Evolutionary conservation across 495 filamentous ascomycete species (phyloP), one percentile per base, ranked within the genome.

Genomic region (Xylaria castorea): DNA sequence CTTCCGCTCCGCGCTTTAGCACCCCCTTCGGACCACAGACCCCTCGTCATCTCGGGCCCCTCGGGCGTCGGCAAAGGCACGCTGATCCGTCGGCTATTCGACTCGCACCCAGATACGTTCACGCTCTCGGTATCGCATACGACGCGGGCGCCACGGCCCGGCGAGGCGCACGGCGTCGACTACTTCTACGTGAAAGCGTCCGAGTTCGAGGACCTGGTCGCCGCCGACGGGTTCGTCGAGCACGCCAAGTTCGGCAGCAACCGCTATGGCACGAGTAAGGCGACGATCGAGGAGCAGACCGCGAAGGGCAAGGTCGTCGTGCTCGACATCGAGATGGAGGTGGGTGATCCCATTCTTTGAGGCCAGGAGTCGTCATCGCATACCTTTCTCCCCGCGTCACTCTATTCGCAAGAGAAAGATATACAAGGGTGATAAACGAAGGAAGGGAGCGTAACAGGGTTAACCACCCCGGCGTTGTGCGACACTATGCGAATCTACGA

Each of bases 321-420:
- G 36, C 81, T 94, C 72, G 92, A 99, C 81, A 99, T 98, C 79
- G 96, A 98, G 86, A 95, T 97, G 91, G 94, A 97, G 90, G 78
- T 78, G 61, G 68, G 74, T 89, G 75, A 44, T 58, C 64, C 30
- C 38, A 32, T 46, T 16, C 16, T 12, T 18, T 9, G 53, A 14
- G 18, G 5, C 34, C 20, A 11, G n/a, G n/a, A 38, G 16, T 40
- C 11, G n/a, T 18, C 51, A 11, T 44, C 48, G 3, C 25, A 66
- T 1, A 14, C n/a, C 36, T 12, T 42, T 18, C n/a, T 6, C n/a
- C n/a, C 20, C 5, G 53, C 38, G 27, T 55, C 60, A 20, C 25
- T 48, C 42, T 16, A 18, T 14, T 48, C 18, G 46, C 11, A 32
- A 44, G 6, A 44, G 18, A 22, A 6, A 53, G 30, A 66, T 66